Evolutionary conservation across 2,329 filamentous ascomycete genomes (phyloP).

Genomic region (Tympanopsis confertula): DNA sequence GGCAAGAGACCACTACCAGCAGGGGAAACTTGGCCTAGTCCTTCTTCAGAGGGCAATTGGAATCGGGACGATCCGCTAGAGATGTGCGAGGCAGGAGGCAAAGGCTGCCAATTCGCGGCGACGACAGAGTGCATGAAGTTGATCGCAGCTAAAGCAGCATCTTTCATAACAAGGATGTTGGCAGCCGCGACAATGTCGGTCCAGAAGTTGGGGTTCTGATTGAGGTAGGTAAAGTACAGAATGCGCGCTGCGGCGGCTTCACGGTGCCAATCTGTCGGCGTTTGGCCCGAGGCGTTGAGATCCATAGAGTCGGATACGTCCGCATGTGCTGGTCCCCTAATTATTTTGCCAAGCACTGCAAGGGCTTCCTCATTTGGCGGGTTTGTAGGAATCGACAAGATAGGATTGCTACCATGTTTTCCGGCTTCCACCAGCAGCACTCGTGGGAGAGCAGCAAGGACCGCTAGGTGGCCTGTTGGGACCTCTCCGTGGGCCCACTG

Average conservation of each 20-base stretch:
- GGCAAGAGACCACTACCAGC: conserved; percentile 21
- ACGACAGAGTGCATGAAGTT: conserved; percentile 36
- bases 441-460: conserved; percentile 45
- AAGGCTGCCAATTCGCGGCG: conserved; percentile 36
- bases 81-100: conserved; percentile 6
- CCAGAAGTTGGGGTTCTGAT: conserved; percentile 37
- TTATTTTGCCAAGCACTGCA: conserved; percentile 39
- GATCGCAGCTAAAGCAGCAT: conserved; percentile 41
- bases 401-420: conserved; percentile 22
- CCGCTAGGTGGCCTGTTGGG: conserved; percentile 40
- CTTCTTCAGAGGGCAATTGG: conserved; percentile 24
- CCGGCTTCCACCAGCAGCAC: conserved; percentile 32
- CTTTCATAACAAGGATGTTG: conserved; percentile 43
- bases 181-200: conserved; percentile 35
- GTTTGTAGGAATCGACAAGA: conserved; percentile 36
- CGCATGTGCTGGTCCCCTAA: conserved; percentile 33
- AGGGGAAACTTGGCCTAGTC: conserved; percentile 20
- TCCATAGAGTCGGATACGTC: conserved; percentile 13
- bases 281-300: conserved; percentile 14
- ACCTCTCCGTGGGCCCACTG: conserved; percentile 39
- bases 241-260: conserved; percentile 40
- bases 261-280: conserved; percentile 22
- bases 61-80: conserved; percentile 13
- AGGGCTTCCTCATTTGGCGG: conserved; percentile 39
- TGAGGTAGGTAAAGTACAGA: conserved; percentile 40